Conservation (phyloP, 768 basidiomycete genomes). For the Mycena latifolia region DNA sequence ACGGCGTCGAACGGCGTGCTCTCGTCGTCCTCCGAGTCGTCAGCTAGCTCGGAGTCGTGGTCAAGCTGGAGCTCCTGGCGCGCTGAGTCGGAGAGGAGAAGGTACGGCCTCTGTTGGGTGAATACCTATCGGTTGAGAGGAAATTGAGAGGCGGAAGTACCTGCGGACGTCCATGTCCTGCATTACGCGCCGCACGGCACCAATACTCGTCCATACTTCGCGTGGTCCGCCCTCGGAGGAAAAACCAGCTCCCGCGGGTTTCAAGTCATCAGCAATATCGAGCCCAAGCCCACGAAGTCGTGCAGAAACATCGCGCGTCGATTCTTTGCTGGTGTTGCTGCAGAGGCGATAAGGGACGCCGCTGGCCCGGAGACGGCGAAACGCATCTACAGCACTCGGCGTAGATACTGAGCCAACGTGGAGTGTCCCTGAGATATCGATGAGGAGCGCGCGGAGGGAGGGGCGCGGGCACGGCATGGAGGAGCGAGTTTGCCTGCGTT, state of each 20-base stretch:
- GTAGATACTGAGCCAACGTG: slow-evolving; percentile 66
- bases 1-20: slow-evolving; percentile 63
- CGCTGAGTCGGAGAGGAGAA: slow-evolving; percentile 67
- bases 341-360: slow-evolving; percentile 65
- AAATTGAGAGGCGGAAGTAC: slow-evolving; percentile 40
- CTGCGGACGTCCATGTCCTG: slow-evolving; percentile 53
- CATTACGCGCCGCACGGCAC: slow-evolving; percentile 65
- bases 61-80: slow-evolving; percentile 50
- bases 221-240: neutral
- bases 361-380: slow-evolving; percentile 50
- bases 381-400: slow-evolving; percentile 59
- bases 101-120: slow-evolving; percentile 58
- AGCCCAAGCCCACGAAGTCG: slow-evolving; percentile 65
- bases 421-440: slow-evolving; percentile 79
- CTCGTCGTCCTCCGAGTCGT: slow-evolving; percentile 8
- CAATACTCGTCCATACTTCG: slow-evolving; percentile 76
- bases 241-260: too few relatives aligned
- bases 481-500: too few relatives aligned
- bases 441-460: slow-evolving; percentile 62
- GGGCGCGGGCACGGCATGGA: slow-evolving; percentile 42
- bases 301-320: slow-evolving; percentile 55
- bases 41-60: neutral
- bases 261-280: slow-evolving; percentile 49
- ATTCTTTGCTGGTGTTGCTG: slow-evolving; percentile 80
- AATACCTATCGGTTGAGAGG: slow-evolving; percentile 17